These are phyloP conservation scores for Mycena filopes DNA, from an alignment of 768 basidiomycete species.

Conservation along the genomic window DNA sequence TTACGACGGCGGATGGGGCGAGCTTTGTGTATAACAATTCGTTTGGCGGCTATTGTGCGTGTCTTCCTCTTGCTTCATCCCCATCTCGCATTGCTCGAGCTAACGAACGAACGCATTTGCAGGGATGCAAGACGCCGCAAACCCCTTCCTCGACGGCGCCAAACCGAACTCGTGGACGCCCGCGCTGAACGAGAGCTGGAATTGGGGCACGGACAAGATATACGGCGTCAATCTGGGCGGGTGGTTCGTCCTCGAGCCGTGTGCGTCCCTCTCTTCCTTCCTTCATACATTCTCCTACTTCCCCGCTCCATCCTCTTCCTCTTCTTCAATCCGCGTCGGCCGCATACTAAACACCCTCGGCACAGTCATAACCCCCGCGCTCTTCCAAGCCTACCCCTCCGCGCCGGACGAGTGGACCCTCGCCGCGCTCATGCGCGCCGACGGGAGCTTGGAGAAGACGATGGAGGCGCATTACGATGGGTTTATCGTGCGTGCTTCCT, in stretches of 20 bases:
- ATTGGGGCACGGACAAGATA: constrained; percentile 69
- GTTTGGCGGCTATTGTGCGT: constrained; percentile 80
- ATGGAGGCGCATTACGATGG: constrained; percentile 86
- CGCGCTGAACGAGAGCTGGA: constrained; percentile 80
- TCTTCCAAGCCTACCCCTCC: constrained; percentile 73
- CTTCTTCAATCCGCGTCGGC: too few species aligned
- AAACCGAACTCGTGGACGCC: constrained; percentile 85
- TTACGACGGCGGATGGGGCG: constrained; percentile 73
- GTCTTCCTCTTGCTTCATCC: constrained; percentile 10
- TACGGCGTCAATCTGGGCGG: constrained; percentile 83
- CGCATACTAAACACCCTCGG: too few species aligned
- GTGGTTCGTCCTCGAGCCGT: constrained; percentile 79
- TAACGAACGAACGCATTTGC: too few species aligned
- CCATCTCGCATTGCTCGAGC: too few species aligned
- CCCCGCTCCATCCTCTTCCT: too few species aligned
- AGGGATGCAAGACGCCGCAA: constrained; percentile 57
- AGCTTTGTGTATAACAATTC: constrained; percentile 82
- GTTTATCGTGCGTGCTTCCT: constrained; percentile 71
- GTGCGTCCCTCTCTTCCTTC: constrained; percentile 26
- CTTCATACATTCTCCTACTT: background rate
- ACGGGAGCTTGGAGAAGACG: constrained; percentile 60
- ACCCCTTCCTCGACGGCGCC: constrained; percentile 82
- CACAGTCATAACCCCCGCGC: constrained; percentile 66
- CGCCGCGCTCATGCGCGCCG: constrained; percentile 69
- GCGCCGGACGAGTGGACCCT: constrained; percentile 83